phyloP scores from a whole-genome alignment of 257 asterid species.

The Marsdenia floribunda region DNA sequence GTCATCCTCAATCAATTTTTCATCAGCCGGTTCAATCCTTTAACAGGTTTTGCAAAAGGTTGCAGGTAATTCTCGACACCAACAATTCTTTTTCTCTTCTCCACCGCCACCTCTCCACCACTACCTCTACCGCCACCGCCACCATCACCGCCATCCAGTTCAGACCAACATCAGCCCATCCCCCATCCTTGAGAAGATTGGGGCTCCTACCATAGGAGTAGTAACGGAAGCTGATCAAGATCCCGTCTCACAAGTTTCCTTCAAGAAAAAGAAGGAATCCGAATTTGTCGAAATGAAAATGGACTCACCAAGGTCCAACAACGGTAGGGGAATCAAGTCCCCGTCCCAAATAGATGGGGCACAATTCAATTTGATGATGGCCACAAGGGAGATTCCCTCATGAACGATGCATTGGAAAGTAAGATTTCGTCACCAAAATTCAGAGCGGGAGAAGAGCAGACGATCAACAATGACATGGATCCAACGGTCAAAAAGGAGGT shows the following conservation, averaged over 20 bases:
- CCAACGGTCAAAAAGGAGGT: not conserved
- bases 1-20: too few relatives aligned
- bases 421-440: constrained; percentile 10
- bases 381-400: constrained; percentile 17
- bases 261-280: constrained; percentile 59
- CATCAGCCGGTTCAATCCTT: too few relatives aligned
- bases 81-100: too few relatives aligned
- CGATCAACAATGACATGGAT: constrained; percentile 13
- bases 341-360: constrained; percentile 32
- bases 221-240: constrained; percentile 31
- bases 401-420: constrained; percentile 19
- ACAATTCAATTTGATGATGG: constrained; percentile 33
- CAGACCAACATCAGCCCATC: constrained; percentile 21
- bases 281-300: constrained; percentile 73
- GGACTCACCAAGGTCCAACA: constrained; percentile 53
- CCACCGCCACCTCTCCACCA: too few relatives aligned
- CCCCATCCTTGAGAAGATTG: constrained; percentile 3
- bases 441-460: constrained; percentile 14
- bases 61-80: too few relatives aligned
- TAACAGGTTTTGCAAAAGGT: too few relatives aligned
- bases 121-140: too few relatives aligned
- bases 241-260: constrained; percentile 61
- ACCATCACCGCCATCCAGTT: too few relatives aligned
- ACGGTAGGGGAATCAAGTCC: constrained; percentile 18
- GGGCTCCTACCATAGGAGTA: not conserved